A percentile compares a stretch with the other conserved stretches of the same genome.
These are phyloP conservation scores for Trametes cinnabarina DNA, from an alignment of 768 basidiomycete species.

Conservation along the genomic window DNA sequence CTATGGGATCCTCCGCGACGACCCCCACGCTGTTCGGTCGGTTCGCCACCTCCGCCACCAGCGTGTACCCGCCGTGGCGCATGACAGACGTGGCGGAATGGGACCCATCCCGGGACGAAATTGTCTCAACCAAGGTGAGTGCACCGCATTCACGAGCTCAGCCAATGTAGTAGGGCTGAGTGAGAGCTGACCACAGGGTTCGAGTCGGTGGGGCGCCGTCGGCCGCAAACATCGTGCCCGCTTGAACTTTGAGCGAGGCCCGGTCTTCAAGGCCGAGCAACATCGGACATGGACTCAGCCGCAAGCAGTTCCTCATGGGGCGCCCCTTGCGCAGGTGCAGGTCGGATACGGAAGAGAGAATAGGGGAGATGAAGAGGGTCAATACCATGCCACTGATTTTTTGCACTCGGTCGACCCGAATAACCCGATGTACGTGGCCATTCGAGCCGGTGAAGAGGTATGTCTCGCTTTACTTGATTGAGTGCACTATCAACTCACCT, in stretches of 20 bases:
- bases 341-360: neutral
- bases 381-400: neutral
- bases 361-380: too few relatives aligned
- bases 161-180: too few relatives aligned
- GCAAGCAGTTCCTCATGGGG: too few relatives aligned
- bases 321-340: neutral
- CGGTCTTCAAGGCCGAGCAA: neutral
- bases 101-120: conserved; percentile 4
- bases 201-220: neutral
- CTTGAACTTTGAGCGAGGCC: neutral
- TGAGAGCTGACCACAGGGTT: too few relatives aligned
- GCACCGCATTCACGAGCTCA: neutral
- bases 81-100: neutral
- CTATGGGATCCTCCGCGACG: neutral
- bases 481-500: too few relatives aligned
- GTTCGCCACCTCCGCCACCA: neutral
- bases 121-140: neutral
- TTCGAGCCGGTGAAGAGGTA: neutral
- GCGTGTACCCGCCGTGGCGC: neutral
- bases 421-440: neutral
- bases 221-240: neutral
- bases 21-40: neutral
- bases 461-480: neutral
- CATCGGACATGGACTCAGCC: too few relatives aligned
- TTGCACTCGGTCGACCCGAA: neutral